Evolutionary conservation across 306 rosid species (phyloP), one percentile per base, ranked within the genome.

Genomic region (Fagus sylvatica): DNA sequence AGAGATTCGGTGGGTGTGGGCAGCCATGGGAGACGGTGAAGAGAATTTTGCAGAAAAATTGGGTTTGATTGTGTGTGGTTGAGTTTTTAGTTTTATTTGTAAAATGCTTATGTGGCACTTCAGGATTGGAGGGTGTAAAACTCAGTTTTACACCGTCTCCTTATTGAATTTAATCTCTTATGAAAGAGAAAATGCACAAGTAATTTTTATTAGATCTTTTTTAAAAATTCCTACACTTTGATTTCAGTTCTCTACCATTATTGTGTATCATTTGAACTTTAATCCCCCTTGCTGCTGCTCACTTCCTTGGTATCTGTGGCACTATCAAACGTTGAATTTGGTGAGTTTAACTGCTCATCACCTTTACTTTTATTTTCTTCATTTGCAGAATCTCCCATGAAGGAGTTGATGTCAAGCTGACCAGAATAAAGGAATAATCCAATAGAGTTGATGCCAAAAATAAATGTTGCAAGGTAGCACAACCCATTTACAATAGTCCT

Each of bases 401-500:
- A 22, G 68, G 97, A 91, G 69, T 91, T 83, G 32, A 92, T 61
- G 85, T 88, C 89, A 59, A 95, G 91, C 87, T 94, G 93, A 78
- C 90, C 93, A 57, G 97, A 88, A 81, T 92, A 92, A 75, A 94
- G 97, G 74, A 94, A 73, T 65, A 94, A 84, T 53, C 97, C 98
- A 7, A 94, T 39, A 34, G 93, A 89, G 61, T 93, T 95, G 54
- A 91, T 62, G 80, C 94, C 97, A 32, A 95, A 95, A 73, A 95
- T 86, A 88, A 95, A 95, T 67, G 97, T 95, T 32, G 93, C 97
- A 15, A 95, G 98, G 87, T 95, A 95, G 85, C 97, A 86, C 84
- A 93, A 69, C 68, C 99, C 99, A 68, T 91, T 95, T 15, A 95
- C 56, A 43, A 91, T 89, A 51, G 99, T 95, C 92, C 98, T 95